These are phyloP conservation scores for Saccharum officinarum DNA, from an alignment of 176 grass and related monocot species.

Conservation along the genomic window DNA sequence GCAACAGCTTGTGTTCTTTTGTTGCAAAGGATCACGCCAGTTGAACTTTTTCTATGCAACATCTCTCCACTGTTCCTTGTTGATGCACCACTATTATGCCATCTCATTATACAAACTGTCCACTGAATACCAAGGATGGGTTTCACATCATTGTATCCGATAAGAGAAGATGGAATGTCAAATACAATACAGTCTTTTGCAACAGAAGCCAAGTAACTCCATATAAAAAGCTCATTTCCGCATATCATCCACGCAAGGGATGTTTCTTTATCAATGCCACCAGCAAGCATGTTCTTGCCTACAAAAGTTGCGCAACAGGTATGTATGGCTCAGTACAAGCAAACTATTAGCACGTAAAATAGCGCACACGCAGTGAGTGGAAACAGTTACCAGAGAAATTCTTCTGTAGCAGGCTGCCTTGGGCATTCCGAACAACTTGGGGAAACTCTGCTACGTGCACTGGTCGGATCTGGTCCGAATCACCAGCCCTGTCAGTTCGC, in stretches of 20 bases:
- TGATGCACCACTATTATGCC: constrained; percentile 39
- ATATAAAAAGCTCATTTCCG: constrained; percentile 81
- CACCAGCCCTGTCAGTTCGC: constrained; percentile 48
- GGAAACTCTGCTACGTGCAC: constrained; percentile 81
- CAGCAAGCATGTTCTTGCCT: constrained; percentile 65
- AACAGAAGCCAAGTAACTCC: constrained; percentile 70
- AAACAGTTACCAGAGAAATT: constrained; percentile 47
- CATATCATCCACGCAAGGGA: constrained; percentile 92
- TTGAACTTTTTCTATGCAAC: constrained; percentile 52
- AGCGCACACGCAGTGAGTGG: background rate
- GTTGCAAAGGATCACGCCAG: constrained; percentile 78
- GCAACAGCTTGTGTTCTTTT: constrained; percentile 59
- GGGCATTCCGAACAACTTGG: constrained; percentile 79
- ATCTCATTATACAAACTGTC: constrained; percentile 70
- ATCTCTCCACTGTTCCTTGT: constrained; percentile 39
- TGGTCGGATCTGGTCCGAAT: constrained; percentile 68
- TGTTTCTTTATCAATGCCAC: constrained; percentile 84
- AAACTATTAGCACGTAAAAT: background rate
- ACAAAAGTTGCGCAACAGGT: constrained; percentile 33
- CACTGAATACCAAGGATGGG: constrained; percentile 48
- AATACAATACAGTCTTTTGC: constrained; percentile 78
- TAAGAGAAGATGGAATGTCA: constrained; percentile 66
- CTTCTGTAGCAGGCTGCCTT: constrained; percentile 64
- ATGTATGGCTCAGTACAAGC: constrained; percentile 22
- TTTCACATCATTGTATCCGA: constrained; percentile 41